phyloP scores from a whole-genome alignment of 2,329 filamentous ascomycete genomes.

The Cercospora brassicicola region DNA sequence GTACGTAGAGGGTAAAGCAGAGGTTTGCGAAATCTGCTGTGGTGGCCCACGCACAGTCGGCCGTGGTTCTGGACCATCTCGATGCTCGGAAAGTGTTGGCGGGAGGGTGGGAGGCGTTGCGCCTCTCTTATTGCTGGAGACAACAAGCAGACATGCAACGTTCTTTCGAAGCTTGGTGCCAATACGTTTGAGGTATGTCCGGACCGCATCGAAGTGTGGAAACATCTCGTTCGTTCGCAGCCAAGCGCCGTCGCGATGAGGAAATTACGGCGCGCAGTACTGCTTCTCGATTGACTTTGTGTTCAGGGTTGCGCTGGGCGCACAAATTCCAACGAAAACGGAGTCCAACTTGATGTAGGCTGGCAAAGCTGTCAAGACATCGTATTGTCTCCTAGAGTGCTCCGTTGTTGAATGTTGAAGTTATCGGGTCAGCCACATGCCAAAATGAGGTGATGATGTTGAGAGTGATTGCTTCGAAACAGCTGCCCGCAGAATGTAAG shows the following conservation, averaged over 20 bases:
- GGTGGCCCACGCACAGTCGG: neutral
- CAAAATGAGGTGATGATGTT: neutral
- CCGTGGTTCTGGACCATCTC: neutral
- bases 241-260: too few relatives aligned
- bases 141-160: neutral
- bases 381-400: neutral
- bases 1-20: neutral
- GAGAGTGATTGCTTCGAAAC: neutral
- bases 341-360: too few relatives aligned
- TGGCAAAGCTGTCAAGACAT: too few relatives aligned
- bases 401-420: neutral
- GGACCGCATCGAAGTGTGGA: neutral
- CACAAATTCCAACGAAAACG: too few relatives aligned
- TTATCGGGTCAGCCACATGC: neutral
- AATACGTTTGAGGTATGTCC: neutral
- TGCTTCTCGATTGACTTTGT: too few relatives aligned
- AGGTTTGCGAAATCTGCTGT: neutral
- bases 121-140: neutral
- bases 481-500: neutral
- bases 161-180: neutral
- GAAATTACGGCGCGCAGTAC: too few relatives aligned
- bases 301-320: too few relatives aligned
- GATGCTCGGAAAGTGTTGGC: neutral
- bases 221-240: neutral
- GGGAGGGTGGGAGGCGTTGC: neutral